Evolutionary conservation across 208 protist species (phyloP), one percentile per base, ranked within the genome.

Genomic region (Trypanosoma theileri): DNA sequence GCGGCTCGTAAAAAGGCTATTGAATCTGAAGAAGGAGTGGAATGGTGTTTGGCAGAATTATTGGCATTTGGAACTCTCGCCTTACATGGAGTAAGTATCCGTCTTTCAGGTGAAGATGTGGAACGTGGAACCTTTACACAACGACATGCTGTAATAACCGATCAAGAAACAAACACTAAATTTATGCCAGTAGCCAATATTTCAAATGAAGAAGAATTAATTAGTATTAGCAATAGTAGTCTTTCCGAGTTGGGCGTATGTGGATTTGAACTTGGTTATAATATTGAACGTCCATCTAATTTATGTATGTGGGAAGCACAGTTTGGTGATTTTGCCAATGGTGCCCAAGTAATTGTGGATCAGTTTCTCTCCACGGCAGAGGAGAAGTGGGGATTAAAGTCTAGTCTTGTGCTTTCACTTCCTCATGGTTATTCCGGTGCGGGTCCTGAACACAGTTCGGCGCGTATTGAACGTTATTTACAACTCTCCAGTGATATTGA

Each of bases 261-360:
- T 31, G 98, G 98, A 48, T 99, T 99, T 62, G 98, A 99, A 81
- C 83, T 98, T 51, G 97, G 95, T 73, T 98, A 98, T 77, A 97
- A 95, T 59, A 73, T 98, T 50, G 94, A 98, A 73, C 96, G 92
- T 74, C 94, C 95, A n/a, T 91, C 98, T 59, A 77, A 81, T 26
- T 80, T 99, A 22, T 92, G 98, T 11, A 86, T 99, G 55, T 99
- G 98, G 98, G 98, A 99, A 81, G 98, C 98, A 26, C 98, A 99
- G 82, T 99, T 99, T 81, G 98, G 98, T 71, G 98, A 99, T 84
- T 99, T 99, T 72, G 93, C 96, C 40, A 99, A 99, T 85, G 95
- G 96, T 66, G 98, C 98, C 13, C 98, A 99, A 85, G 96, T 99
- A 59, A 98, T 99, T 63, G 98, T 99, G 76, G 98, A 99, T 84